Evolutionary conservation across 2,329 filamentous ascomycete genomes (phyloP), one percentile per base, ranked within the genome.

Genomic region (Paraconiothyrium brasiliense): DNA sequence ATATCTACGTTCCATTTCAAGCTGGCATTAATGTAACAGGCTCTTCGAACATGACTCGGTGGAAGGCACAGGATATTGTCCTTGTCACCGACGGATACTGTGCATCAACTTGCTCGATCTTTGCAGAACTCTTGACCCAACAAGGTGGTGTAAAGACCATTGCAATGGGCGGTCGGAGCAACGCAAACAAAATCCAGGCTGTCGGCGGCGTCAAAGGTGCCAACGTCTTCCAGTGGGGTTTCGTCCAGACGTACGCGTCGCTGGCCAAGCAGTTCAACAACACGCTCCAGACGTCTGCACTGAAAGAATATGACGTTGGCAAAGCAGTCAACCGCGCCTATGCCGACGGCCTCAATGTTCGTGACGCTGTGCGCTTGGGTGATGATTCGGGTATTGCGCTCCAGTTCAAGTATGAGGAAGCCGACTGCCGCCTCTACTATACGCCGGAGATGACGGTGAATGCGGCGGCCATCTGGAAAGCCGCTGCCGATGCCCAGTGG

Each of bases 81-180:
- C 70, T 87, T 30, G 73, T 89, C n/a, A 83, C 84, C 55, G 87
- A 89, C 67, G 86, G 86, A 37, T 82, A 84, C 67, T 89, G 87
- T 71, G 84, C 84, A 24, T 87, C 85, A 0, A 85, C 86, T 2
- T 89, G 87, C 75, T 83, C 85, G 3, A 78, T 87, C 4, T 86
- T 87, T 63, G 81, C 82, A 11, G 84, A 88, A 65, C 81, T 88
- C 67, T 77, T 88, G 67, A 82, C 82, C 27, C 74, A 81, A 30
- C 80, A 86, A 61, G 85, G 79, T 24, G 82, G 83, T 37, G 84
- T 88, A n/a, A 83, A 84, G 74, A 84, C 82, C 4, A 80, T 84
- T 57, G 84, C 83, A 6, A 77, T 86, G 60, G 86, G 86, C 30
- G 86, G 86, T 24, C 78, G 78, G 48, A 75, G 72, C 37, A 79